These are phyloP conservation scores for Eucalyptus tenuipes DNA, from an alignment of 345 rosid species.

Conservation along the genomic window DNA sequence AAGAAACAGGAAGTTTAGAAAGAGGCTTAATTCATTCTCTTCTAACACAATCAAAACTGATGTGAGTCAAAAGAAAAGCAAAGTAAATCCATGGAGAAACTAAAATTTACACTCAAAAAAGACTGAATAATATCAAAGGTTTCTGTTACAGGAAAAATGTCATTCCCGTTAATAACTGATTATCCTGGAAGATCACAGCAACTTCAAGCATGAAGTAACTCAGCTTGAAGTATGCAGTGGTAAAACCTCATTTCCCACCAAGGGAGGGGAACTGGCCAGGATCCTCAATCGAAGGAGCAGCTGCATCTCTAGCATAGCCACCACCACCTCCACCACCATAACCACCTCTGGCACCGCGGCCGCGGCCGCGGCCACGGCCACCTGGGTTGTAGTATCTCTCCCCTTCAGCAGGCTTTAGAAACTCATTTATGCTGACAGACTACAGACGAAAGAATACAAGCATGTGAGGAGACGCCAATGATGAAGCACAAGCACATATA, in stretches of 20 bases:
- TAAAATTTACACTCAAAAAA: background rate
- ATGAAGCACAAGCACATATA: background rate
- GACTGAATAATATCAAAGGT: background rate
- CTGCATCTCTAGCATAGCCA: constrained; percentile 6
- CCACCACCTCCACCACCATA: background rate
- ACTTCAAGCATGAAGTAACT: background rate
- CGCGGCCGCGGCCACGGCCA: constrained; percentile 74
- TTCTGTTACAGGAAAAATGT: constrained; percentile 10
- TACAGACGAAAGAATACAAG: constrained; percentile 1
- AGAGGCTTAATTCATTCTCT: background rate
- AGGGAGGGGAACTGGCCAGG: constrained; percentile 84
- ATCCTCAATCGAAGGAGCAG: constrained; percentile 73
- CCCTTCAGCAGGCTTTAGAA: constrained; percentile 93
- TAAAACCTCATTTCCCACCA: constrained; percentile 62
- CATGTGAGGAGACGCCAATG: background rate
- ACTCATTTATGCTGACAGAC: constrained; percentile 88
- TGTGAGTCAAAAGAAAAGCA: background rate
- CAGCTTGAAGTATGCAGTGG: background rate
- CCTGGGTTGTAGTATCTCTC: constrained; percentile 34
- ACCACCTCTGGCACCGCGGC: constrained; percentile 44
- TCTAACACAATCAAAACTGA: background rate
- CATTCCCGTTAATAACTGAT: constrained; percentile 7
- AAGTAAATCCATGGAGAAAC: background rate
- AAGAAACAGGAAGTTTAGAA: background rate
- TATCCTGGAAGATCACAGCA: background rate